These are phyloP conservation scores for Arctostaphylos glauca DNA, from an alignment of 148 eudicot species.

Conservation along the genomic window DNA sequence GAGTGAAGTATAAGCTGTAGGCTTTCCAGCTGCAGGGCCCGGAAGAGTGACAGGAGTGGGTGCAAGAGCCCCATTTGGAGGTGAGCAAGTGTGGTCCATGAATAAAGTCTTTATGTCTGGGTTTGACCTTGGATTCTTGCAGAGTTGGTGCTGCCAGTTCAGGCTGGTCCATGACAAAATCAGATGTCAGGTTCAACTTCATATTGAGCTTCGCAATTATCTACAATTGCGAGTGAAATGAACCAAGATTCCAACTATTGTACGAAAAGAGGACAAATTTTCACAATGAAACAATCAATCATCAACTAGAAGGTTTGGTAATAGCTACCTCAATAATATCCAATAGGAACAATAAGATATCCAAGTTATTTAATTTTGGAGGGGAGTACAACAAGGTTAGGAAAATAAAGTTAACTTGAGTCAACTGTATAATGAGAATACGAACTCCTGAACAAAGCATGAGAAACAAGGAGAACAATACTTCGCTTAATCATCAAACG, in stretches of 20 bases:
- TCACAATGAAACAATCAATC: neutral
- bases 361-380: too few relatives aligned
- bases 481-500: neutral
- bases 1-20: constrained; percentile 61
- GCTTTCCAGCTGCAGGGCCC: constrained; percentile 64
- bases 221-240: neutral
- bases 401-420: neutral
- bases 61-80: constrained; percentile 75
- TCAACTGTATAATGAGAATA: constrained; percentile 60
- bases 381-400: too few relatives aligned
- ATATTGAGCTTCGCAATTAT: neutral
- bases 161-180: constrained; percentile 43
- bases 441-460: constrained; percentile 42
- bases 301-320: neutral
- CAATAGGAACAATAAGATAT: neutral
- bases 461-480: neutral
- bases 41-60: constrained; percentile 69
- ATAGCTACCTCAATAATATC: neutral
- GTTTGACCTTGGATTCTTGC: constrained; percentile 84
- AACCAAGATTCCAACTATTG: neutral
- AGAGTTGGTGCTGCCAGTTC: constrained; percentile 97
- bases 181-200: neutral
- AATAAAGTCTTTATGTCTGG: constrained; percentile 88
- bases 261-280: neutral
- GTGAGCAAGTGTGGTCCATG: constrained; percentile 68